Evolutionary conservation across 805 yeast species (phyloP).

Genomic region (Maudiozyma saulgeensis): DNA sequence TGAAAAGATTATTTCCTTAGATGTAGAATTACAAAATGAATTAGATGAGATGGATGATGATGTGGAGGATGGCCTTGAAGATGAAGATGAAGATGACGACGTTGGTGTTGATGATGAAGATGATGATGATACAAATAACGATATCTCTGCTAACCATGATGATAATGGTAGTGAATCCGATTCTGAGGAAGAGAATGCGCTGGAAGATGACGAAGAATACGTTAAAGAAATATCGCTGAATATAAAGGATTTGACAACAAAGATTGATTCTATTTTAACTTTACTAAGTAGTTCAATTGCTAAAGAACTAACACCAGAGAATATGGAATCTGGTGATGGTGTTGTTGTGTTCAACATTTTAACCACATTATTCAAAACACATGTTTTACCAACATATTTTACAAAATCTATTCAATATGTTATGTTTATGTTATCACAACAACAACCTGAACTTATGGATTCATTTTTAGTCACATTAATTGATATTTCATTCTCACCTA

Average conservation of each 20-base stretch:
- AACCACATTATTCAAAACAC: slow-evolving; percentile 67
- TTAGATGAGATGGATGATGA: slow-evolving; percentile 77
- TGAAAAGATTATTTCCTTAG: slow-evolving; percentile 75
- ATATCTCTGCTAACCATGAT: slow-evolving; percentile 15
- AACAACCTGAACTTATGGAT: slow-evolving; percentile 73
- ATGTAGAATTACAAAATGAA: slow-evolving; percentile 85
- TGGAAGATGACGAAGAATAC: slow-evolving; percentile 39
- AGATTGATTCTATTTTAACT: slow-evolving; percentile 62
- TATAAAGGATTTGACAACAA: slow-evolving; percentile 46
- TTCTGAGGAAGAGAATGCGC: slow-evolving; percentile 25
- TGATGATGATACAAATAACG: slow-evolving; percentile 31
- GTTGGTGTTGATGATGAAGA: slow-evolving; percentile 23
- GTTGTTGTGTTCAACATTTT: slow-evolving; percentile 62
- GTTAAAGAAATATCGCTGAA: slow-evolving; percentile 38
- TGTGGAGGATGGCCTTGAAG: slow-evolving; percentile 40
- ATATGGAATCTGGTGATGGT: slow-evolving; percentile 52
- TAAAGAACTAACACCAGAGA: slow-evolving; percentile 39
- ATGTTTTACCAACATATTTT: slow-evolving; percentile 82
- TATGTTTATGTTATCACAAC: slow-evolving; percentile 71
- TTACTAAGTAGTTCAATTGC: slow-evolving; percentile 45
- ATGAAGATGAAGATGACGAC: slow-evolving; percentile 13
- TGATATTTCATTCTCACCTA: slow-evolving; percentile 68
- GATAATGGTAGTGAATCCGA: slow-evolving; percentile 24
- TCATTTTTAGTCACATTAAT: slow-evolving; percentile 73
- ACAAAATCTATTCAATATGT: slow-evolving; percentile 83